These are phyloP conservation scores for Corinectria fuckeliana DNA, from an alignment of 2,329 filamentous ascomycete genomes.

Conservation along the genomic window DNA sequence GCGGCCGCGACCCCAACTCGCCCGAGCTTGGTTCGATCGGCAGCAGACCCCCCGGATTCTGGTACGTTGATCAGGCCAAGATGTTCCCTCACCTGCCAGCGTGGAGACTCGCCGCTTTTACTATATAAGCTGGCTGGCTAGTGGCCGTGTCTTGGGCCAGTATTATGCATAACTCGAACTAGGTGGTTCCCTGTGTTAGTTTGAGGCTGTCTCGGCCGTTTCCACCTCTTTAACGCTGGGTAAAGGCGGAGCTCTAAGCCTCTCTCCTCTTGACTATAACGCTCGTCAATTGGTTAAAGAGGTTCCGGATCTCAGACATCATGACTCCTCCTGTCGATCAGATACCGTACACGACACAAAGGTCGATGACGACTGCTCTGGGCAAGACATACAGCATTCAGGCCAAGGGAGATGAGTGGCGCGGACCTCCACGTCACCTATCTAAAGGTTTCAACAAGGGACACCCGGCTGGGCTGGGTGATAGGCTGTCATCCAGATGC, in stretches of 20 bases:
- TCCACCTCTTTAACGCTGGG: not conserved
- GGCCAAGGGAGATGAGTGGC: not conserved
- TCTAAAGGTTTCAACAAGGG: not conserved
- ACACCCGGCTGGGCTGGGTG: not conserved
- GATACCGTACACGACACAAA: not conserved
- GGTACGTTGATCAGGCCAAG: slow-evolving; percentile 36
- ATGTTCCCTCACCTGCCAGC: slow-evolving; percentile 18
- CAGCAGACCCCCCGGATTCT: slow-evolving; percentile 29
- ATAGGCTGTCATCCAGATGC: not conserved
- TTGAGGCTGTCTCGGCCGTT: not conserved
- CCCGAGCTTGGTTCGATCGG: slow-evolving; percentile 32
- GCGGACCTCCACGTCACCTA: not conserved
- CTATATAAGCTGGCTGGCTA: not conserved
- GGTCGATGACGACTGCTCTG: not conserved
- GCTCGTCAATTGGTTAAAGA: not conserved
- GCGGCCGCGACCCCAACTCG: slow-evolving; percentile 21
- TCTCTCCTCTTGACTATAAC: not conserved
- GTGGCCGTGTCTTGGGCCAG: not conserved
- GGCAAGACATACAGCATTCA: slow-evolving; percentile 2
- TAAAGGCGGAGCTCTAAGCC: not conserved
- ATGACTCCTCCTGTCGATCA: slow-evolving; percentile 5
- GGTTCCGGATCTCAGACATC: slow-evolving; percentile 3
- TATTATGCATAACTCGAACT: slow-evolving; percentile 11
- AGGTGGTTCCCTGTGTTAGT: not conserved
- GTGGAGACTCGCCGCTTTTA: slow-evolving; percentile 15